Conservation (phyloP, 2,329 filamentous ascomycete species). For the Pseudogymnoascus sp. region DNA sequence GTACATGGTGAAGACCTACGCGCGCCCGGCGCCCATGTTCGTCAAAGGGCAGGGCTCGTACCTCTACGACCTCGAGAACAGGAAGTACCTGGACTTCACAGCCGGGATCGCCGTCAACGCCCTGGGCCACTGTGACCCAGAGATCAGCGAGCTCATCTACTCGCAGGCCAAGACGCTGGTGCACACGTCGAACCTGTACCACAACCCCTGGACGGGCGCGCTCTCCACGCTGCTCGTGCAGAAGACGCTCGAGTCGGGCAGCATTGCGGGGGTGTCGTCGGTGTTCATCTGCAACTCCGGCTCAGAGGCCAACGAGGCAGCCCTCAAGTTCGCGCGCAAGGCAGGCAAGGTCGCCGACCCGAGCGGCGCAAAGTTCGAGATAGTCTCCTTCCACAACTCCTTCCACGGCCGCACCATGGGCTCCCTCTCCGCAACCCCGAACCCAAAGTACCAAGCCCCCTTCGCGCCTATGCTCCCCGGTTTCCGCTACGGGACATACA, state of each 20-base stretch:
- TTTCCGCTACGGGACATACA: slow-evolving; percentile 78
- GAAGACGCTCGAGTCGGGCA: slow-evolving; percentile 68
- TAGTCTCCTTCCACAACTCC: slow-evolving; percentile 84
- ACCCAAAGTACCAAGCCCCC: slow-evolving; percentile 93
- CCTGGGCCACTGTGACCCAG: slow-evolving; percentile 81
- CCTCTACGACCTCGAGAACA: slow-evolving; percentile 82
- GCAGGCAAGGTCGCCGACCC: slow-evolving; percentile 69
- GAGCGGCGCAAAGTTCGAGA: slow-evolving; percentile 64
- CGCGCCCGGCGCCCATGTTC: slow-evolving; percentile 83
- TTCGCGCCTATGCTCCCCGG: slow-evolving; percentile 95
- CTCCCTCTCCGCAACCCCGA: slow-evolving; percentile 87
- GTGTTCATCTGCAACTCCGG: slow-evolving; percentile 96
- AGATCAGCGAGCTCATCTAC: slow-evolving; percentile 60
- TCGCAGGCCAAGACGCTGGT: slow-evolving; percentile 64
- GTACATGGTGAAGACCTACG: slow-evolving; percentile 94
- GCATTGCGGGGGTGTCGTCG: slow-evolving; percentile 69
- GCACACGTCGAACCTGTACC: slow-evolving; percentile 92
- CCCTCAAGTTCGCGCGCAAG: slow-evolving; percentile 94
- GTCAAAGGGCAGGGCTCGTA: slow-evolving; percentile 79
- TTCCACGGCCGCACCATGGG: slow-evolving; percentile 98
- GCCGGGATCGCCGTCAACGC: slow-evolving; percentile 93
- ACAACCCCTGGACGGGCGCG: slow-evolving; percentile 90
- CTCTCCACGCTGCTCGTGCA: slow-evolving; percentile 80
- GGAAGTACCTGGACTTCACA: slow-evolving; percentile 88
- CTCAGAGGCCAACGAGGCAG: slow-evolving; percentile 93